phyloP scores from a whole-genome alignment of 352 stramenopile species.

The Lagenidium sp. region DNA sequence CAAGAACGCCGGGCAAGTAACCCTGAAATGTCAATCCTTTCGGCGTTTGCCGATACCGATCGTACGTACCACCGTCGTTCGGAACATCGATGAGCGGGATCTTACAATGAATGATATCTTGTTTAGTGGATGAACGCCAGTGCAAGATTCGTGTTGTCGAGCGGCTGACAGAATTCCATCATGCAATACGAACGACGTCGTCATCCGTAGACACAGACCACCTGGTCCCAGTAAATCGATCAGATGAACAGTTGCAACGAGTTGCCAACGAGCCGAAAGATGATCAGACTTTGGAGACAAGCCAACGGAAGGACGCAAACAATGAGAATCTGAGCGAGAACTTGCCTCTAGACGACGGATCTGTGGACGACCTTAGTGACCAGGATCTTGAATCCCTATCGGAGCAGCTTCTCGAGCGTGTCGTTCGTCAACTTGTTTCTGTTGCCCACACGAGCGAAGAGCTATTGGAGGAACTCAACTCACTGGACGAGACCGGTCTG shows the following conservation, averaged over 20 bases:
- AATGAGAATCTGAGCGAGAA: no score
- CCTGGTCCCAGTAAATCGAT: neutral
- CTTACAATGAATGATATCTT: no score
- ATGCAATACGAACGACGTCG: conserved; percentile 59
- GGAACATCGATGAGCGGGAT: no score
- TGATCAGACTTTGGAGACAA: no score
- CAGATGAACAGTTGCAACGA: neutral
- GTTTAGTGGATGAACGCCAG: conserved; percentile 72
- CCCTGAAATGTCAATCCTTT: no score
- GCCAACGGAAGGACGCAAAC: no score
- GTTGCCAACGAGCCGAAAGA: no score
- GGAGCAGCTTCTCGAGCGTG: conserved; percentile 73
- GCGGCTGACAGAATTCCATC: conserved; percentile 72
- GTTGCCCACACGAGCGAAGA: conserved; percentile 74
- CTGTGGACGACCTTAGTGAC: conserved; percentile 72
- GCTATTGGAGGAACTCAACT: conserved; percentile 81
- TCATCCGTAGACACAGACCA: neutral
- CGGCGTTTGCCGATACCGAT: conserved; percentile 59
- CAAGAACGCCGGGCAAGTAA: no score
- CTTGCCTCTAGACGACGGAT: conserved; percentile 52
- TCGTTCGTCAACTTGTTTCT: conserved; percentile 74
- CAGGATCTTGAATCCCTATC: conserved; percentile 69
- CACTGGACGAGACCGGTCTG: conserved; percentile 76
- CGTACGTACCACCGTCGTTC: no score
- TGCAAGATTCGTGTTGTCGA: conserved; percentile 86